Base-by-base conservation (phyloP, 1,284 basidiomycete species). In the Ganoderma multipileum region DNA sequence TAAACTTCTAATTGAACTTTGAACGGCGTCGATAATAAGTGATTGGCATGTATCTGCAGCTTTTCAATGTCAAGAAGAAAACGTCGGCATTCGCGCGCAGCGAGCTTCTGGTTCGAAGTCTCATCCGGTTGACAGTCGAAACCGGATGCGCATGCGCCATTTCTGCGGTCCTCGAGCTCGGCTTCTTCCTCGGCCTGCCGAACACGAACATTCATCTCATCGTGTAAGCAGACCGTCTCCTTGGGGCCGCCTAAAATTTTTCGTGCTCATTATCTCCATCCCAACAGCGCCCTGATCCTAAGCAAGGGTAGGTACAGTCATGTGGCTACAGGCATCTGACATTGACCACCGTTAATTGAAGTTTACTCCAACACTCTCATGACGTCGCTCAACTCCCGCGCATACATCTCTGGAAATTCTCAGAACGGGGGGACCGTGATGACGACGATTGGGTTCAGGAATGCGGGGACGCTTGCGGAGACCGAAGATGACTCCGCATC, bases 341-440 rank as follows among this genome's bases (percentile, higher is more conserved):
- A 30, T 18, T 61, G 23, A 61, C 60, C 18, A 28, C 26, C 8
- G 41, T 61, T 28, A 16, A 63, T 26, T 33, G 54, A 55, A 63
- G 63, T 64, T n/a, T 65, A 65, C 58, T 65, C 64, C 1, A 66
- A 66, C 23, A 66, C 65, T 16, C 65, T 66, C 12, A 66, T 66
- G 65, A 66, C 65, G 33, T 66, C 65, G 20, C 59, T 54, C 33
- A 61, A 61, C 59, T 65, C 64, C 7, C 64, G 44, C 41, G 63
- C 63, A 7, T 39, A 44, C 41, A 44, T 64, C 12, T 55, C 54
- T 33, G 54, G 54, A 26, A 36, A 26, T 23, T 36, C n/a, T n/a
- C 38, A 64, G 18, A 30, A 26, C 23, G 47, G 47, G 11, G 26
- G 30, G 26, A 52, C n/a, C n/a, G n/a, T 16, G 2, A 28, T 58